Evolutionary conservation across 225 moss, liverwort and hornwort species (phyloP).

Genomic region (Pseudoscleropodium purum): DNA sequence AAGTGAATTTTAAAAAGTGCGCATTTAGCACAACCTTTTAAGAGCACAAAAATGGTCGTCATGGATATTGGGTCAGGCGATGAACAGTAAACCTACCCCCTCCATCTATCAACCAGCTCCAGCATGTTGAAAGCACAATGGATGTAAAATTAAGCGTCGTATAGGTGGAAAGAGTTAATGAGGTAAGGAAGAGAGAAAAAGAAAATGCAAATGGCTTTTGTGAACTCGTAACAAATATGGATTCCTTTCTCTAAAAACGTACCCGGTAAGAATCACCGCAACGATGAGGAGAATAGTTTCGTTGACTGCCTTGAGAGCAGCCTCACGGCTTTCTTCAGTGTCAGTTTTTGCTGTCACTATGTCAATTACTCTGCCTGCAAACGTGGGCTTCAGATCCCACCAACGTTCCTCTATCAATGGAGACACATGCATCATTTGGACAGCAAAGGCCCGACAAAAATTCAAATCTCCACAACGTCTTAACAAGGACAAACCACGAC

Average conservation of each 20-base stretch:
- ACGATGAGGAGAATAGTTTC: conserved; percentile 68
- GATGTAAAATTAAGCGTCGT: background rate
- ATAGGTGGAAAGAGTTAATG: background rate
- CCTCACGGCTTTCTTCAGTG: conserved; percentile 57
- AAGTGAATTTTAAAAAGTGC: background rate
- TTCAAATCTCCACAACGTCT: background rate
- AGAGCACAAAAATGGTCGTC: background rate
- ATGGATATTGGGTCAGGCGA: background rate
- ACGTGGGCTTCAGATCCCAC: conserved; percentile 55
- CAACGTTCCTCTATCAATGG: background rate
- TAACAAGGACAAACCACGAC: background rate
- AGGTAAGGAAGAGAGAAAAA: background rate
- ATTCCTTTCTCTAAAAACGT: background rate
- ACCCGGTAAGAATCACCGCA: conserved; percentile 61
- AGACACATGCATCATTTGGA: background rate
- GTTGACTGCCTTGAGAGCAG: conserved; percentile 73
- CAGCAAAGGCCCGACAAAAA: background rate
- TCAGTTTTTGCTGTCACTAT: conserved; percentile 59
- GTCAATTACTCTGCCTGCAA: conserved; percentile 85
- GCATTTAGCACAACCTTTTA: background rate
- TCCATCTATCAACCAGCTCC: background rate
- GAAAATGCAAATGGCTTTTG: background rate
- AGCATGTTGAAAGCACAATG: background rate
- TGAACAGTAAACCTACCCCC: background rate
- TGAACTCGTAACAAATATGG: no score